Conservation (phyloP, 2,329 filamentous ascomycete genomes). For the Balansia obtecta region DNA sequence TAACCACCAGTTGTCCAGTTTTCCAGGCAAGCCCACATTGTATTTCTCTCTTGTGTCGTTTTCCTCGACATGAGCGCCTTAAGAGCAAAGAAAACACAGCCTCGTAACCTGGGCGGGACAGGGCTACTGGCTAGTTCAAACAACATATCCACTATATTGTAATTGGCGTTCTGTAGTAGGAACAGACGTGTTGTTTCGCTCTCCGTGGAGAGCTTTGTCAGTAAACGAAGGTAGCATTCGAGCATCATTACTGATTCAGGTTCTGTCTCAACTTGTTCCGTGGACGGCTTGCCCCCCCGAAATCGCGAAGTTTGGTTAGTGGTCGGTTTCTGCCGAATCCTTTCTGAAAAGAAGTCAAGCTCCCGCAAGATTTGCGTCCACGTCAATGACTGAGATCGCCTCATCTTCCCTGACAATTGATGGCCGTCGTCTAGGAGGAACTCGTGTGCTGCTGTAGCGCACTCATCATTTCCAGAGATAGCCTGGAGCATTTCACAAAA, state of each 20-base stretch:
- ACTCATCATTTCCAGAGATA: constrained; percentile 70
- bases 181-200: constrained; percentile 62
- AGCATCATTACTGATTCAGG: constrained; percentile 95
- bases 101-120: constrained; percentile 65
- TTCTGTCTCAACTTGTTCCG: constrained; percentile 64
- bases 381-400: constrained; percentile 72
- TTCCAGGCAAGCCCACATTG: constrained; percentile 73
- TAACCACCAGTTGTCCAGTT: constrained; percentile 60
- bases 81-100: constrained; percentile 71
- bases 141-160: constrained; percentile 60
- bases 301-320: constrained; percentile 27
- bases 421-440: constrained; percentile 82
- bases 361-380: constrained; percentile 92
- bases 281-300: constrained; percentile 46
- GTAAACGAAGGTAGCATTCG: constrained; percentile 81
- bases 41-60: constrained; percentile 49
- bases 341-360: constrained; percentile 69
- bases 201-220: constrained; percentile 67
- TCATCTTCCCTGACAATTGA: constrained; percentile 62
- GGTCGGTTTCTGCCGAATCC: constrained; percentile 60
- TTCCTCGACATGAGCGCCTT: constrained; percentile 67
- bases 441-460: constrained; percentile 72
- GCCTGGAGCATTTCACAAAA: constrained; percentile 95
- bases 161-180: constrained; percentile 52
- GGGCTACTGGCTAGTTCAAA: constrained; percentile 68